Conservation (phyloP, 2,329 filamentous ascomycete genomes). For the Penicillium sp. region DNA sequence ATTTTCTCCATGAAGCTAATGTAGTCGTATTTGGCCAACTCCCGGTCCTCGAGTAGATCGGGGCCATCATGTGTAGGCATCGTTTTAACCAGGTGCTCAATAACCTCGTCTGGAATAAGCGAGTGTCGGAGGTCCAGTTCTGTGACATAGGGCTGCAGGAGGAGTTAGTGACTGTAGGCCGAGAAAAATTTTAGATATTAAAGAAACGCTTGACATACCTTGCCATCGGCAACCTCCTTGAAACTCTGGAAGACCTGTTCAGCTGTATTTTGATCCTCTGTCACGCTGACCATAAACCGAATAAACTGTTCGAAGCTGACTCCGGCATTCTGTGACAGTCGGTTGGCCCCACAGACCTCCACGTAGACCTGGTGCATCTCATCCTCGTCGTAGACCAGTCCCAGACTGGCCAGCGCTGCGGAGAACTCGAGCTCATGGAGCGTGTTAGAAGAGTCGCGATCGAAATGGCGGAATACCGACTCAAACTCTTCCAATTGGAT, state of each 20-base stretch:
- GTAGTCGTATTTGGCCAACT: constrained; percentile 89
- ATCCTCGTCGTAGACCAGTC: constrained; percentile 92
- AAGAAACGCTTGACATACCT: constrained; percentile 51
- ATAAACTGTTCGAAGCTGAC: constrained; percentile 99
- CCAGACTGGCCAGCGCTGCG: constrained; percentile 89
- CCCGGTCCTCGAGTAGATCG: constrained; percentile 80
- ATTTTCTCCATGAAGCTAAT: constrained; percentile 94
- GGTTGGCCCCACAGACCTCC: constrained; percentile 67
- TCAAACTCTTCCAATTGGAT: constrained; percentile 99
- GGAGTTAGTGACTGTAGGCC: constrained; percentile 7
- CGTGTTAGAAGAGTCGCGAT: constrained; percentile 86
- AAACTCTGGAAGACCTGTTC: constrained; percentile 99
- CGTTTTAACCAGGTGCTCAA: constrained; percentile 83
- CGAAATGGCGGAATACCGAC: constrained; percentile 96
- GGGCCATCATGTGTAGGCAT: constrained; percentile 84
- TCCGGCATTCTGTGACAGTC: constrained; percentile 61
- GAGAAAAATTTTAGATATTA: not conserved
- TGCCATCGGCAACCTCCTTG: constrained; percentile 94
- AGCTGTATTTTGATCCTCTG: constrained; percentile 96
- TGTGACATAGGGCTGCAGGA: constrained; percentile 77
- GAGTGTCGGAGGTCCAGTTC: constrained; percentile 95
- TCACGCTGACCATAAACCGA: constrained; percentile 98
- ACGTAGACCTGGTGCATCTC: constrained; percentile 97
- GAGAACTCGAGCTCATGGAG: constrained; percentile 94
- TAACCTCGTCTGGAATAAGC: constrained; percentile 93